phyloP scores from a whole-genome alignment of 140 eudicot genomes.

The Cichorium intybus region DNA sequence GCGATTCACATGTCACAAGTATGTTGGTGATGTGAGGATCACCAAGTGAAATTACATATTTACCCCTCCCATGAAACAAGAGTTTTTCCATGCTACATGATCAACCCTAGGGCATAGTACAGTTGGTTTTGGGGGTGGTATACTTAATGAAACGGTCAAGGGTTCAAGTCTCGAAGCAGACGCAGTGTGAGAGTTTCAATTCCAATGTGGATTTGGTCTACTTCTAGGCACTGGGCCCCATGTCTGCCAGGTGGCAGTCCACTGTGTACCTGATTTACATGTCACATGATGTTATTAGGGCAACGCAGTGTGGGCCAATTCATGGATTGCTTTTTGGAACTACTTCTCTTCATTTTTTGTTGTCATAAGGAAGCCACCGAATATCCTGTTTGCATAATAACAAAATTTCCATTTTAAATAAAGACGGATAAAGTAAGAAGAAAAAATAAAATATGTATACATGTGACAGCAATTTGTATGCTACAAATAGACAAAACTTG shows the following conservation, averaged over 20 bases:
- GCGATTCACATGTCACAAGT: not conserved
- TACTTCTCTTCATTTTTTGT: constrained; percentile 16
- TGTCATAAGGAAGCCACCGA: constrained; percentile 31
- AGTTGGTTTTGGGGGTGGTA: not conserved
- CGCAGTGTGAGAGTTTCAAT: not conserved
- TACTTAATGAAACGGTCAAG: not conserved
- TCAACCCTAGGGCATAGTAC: too few relatives aligned
- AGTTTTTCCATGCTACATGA: too few relatives aligned
- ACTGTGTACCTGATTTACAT: not conserved
- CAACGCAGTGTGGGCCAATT: not conserved
- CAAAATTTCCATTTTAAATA: not conserved
- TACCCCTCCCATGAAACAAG: not conserved
- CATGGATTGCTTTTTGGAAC: not conserved
- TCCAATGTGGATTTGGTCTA: not conserved
- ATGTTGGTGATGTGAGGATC: not conserved
- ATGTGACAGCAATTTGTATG: not conserved
- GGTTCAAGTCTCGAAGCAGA: not conserved
- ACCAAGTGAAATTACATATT: not conserved
- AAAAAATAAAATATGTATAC: not conserved
- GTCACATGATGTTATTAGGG: not conserved
- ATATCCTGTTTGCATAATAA: constrained; percentile 38
- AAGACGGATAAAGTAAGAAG: not conserved
- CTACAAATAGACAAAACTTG: not conserved
- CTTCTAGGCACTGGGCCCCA: not conserved
- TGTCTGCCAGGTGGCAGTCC: not conserved